Evolutionary conservation across 2,329 filamentous ascomycete genomes (phyloP).

Genomic region (Sordariomycetes sp.): DNA sequence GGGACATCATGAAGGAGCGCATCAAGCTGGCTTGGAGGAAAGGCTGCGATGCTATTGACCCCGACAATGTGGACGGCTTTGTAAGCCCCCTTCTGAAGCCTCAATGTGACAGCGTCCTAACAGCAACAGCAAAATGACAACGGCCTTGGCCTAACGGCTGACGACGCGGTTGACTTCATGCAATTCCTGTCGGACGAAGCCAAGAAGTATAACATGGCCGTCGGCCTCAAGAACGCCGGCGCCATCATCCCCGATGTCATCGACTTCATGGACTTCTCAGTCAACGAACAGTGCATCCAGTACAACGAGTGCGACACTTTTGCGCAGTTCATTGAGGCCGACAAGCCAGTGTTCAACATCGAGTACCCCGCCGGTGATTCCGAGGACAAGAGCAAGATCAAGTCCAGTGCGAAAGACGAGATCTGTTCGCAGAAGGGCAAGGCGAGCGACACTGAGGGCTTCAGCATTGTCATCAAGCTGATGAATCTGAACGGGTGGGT

Average conservation of each 20-base stretch:
- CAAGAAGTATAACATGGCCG: slow-evolving; percentile 42
- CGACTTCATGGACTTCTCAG: slow-evolving; percentile 50
- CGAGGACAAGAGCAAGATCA: slow-evolving; percentile 25
- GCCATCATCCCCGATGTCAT: slow-evolving; percentile 43
- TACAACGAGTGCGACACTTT: slow-evolving; percentile 52
- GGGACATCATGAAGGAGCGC: slow-evolving; percentile 52
- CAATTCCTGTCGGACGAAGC: slow-evolving; percentile 50
- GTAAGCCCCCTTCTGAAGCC: slow-evolving; percentile 28
- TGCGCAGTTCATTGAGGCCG: slow-evolving; percentile 44
- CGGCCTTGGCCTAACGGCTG: slow-evolving; percentile 47
- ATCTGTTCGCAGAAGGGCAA: slow-evolving; percentile 31
- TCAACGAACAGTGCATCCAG: slow-evolving; percentile 62
- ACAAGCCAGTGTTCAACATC: slow-evolving; percentile 65
- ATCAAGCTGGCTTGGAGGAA: slow-evolving; percentile 50
- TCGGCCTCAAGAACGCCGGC: slow-evolving; percentile 61
- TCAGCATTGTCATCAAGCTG: slow-evolving; percentile 59
- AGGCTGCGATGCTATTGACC: slow-evolving; percentile 61
- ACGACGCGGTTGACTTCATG: slow-evolving; percentile 50
- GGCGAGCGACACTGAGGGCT: slow-evolving; percentile 33
- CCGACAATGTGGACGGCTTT: slow-evolving; percentile 63
- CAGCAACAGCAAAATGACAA: slow-evolving; percentile 51
- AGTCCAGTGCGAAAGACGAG: slow-evolving; percentile 20
- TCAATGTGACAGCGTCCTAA: no score
- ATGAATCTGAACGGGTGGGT: slow-evolving; percentile 56
- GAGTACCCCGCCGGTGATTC: slow-evolving; percentile 56